Evolutionary conservation across 192 early-diverging fungal genomes (phyloP), one percentile per base, ranked within the genome.

Genomic region (Piromyces finnis): DNA sequence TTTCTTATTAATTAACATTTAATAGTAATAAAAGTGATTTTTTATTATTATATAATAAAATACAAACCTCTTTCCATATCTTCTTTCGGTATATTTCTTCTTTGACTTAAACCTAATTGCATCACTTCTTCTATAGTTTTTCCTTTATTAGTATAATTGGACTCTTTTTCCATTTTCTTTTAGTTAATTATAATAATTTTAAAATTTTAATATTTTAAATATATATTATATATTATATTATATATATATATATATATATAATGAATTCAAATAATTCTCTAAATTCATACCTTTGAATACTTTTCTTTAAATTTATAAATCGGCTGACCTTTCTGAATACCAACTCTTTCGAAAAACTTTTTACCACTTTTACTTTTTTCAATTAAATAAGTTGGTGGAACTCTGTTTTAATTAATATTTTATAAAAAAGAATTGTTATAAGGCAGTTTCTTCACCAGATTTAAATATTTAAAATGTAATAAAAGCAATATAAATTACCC

Each of bases 331-430:
- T 68, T 68, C 26, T 68, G 51, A n/a, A 68, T 68, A n/a, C 51
- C 51, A n/a, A 68, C 51, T n/a, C 51, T 90, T 51, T 96, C 91
- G 86, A 99, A 98, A 78, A 95, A 98, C 77, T 91, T 87, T 37
- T 92, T 88, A 12, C 94, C 91, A 29, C 89, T 91, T 85, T 97
- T 97, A 6, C 95, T 95, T 80, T 93, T 93, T 85, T 98, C 96
- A 30, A 96, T 88, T 96, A 98, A 98, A 82, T 94, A 94, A 17
- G 85, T 86, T 3, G 96, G 98, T 17, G 95, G 95, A 35, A 92
- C 83, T n/a, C 91, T 92, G 41, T 29, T 28, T 12, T 37, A 28
- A 29, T 39, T 27, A 22, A 9, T 15, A 6, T 78, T 28, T 17
- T n/a, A n/a, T n/a, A n/a, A n/a, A n/a, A n/a, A n/a, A n/a, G n/a